phyloP scores from a whole-genome alignment of 2,329 filamentous ascomycete species.

The Phoma herbarum region DNA sequence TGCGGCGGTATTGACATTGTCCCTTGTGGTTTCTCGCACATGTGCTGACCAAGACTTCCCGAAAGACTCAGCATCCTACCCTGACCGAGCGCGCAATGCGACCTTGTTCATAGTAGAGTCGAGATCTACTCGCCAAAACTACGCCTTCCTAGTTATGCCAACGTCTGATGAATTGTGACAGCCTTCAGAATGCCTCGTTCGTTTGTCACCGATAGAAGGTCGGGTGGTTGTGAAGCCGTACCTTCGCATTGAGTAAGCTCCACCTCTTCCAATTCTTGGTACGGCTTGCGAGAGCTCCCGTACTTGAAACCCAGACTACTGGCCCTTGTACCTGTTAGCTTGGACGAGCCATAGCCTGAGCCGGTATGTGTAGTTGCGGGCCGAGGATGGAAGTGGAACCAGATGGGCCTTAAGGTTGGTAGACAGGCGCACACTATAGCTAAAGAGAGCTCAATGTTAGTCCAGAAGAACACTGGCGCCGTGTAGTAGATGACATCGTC shows the following conservation, averaged over 20 bases:
- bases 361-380: constrained; percentile 18
- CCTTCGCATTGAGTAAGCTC: constrained; percentile 29
- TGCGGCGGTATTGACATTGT: not conserved
- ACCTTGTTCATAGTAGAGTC: not conserved
- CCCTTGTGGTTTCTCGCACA: not conserved
- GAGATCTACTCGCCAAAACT: not conserved
- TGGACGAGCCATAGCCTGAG: constrained; percentile 21
- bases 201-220: constrained; percentile 9
- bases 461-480: constrained; percentile 42
- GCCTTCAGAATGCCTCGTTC: constrained; percentile 25
- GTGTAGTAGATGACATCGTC: constrained; percentile 39
- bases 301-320: constrained; percentile 22
- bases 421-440: constrained; percentile 38
- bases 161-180: constrained; percentile 28
- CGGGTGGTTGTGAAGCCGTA: constrained; percentile 13
- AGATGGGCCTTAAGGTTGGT: constrained; percentile 39
- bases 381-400: constrained; percentile 29
- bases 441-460: constrained; percentile 40
- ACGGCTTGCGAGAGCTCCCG: constrained; percentile 21
- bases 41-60: not conserved
- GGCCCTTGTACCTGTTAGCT: constrained; percentile 22
- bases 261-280: constrained; percentile 34
- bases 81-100: not conserved
- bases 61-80: not conserved
- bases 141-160: constrained; percentile 9